Evolutionary conservation across 257 asterid species (phyloP).

Genomic region (Solanum chaucha): DNA sequence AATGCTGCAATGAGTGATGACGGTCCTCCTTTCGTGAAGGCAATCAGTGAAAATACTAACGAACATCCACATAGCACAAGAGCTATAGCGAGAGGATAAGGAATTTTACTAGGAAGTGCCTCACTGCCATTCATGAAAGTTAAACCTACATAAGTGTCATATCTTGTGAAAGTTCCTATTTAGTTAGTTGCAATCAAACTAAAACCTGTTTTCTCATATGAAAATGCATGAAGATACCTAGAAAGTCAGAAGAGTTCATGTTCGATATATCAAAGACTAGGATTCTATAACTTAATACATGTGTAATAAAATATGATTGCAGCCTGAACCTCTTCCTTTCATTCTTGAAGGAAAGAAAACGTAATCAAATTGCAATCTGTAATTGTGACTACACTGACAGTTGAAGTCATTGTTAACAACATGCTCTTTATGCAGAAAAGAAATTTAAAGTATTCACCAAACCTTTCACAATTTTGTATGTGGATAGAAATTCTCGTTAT

Average conservation of each 20-base stretch:
- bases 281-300: background rate
- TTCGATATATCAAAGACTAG: background rate
- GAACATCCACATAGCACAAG: conserved; percentile 74
- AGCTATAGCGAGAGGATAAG: conserved; percentile 60
- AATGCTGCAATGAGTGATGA: too few species aligned
- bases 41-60: conserved; percentile 42
- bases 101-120: conserved; percentile 50
- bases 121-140: conserved; percentile 40
- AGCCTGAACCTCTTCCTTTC: background rate
- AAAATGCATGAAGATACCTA: background rate
- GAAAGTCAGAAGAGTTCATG: background rate
- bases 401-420: background rate
- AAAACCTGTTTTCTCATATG: background rate
- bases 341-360: background rate
- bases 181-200: conserved; percentile 9
- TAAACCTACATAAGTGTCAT: conserved; percentile 12
- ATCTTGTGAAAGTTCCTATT: conserved; percentile 1
- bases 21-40: background rate
- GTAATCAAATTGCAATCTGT: background rate
- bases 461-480: background rate
- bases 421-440: background rate
- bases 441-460: background rate
- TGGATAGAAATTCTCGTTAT: background rate
- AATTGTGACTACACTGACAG: background rate
- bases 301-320: background rate